Evolutionary conservation across 176 grass and related monocot species (phyloP), one percentile per base, ranked within the genome.

Genomic region (Avena sativa): DNA sequence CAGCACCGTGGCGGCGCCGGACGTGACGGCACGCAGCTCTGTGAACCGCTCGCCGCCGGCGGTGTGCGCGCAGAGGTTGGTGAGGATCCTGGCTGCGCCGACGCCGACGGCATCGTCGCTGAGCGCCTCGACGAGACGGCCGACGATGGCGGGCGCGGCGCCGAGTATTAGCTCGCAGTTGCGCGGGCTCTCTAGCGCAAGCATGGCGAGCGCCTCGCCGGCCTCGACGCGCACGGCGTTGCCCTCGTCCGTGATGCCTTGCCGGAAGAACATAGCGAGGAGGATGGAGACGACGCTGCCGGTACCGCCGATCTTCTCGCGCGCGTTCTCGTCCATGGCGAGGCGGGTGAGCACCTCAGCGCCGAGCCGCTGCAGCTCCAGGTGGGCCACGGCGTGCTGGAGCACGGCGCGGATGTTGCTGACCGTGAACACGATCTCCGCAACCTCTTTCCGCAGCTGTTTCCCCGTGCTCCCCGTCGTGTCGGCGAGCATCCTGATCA

Each of bases 331-430:
- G 73, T 94, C 96, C 93, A 98, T 92, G 55, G 93, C 93, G 20
- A 95, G 87, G 8, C 92, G 86, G 13, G 93, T 88, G 3, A 95
- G 44, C 72, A 93, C 89, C 84, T 98, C 92, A 8, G 90, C 81
- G 8, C 81, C 88, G 15, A 98, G 79, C 81, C 79, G 86, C 46
- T 87, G 89, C 12, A 95, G 88, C 19, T 66, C 60, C 1, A 70
- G 21, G 71, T 92, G 78, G 9, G 23, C 13, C 9, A 38, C 59
- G 28, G 73, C 81, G 32, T 89, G 43, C 34, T 49, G 89, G 46
- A 98, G 86, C 40, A 98, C 86, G 17, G 88, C 86, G n/a, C 91
- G 79, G 78, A 98, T 89, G 91, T 95, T 98, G 88, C 93, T 95
- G 4, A 87, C 87, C 1, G 89, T 92, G 61, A 98, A 94, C 51